Base-by-base conservation (phyloP, 202 grass and related monocot genomes). In the Panicum virgatum region DNA sequence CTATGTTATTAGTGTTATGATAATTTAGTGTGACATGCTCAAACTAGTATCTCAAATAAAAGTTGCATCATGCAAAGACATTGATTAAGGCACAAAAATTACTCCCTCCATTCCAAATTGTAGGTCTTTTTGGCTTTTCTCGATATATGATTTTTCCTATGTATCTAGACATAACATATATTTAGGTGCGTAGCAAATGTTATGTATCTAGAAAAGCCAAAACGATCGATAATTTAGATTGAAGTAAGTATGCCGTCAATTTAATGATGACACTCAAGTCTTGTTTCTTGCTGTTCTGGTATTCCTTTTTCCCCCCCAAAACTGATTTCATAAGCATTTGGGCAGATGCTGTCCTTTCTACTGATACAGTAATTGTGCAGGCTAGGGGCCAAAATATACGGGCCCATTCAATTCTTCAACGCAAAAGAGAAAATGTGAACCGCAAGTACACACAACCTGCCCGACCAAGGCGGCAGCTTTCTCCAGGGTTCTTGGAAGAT, bases 401-500 rank as follows among this genome's bases (percentile, higher is more conserved):
- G 85, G 87, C 96, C 47, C 88, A 98, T 50, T 94, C 79, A 59
- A 80, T 90, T 73, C 88, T 93, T 83, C 92, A 96, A 76, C 87
- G 89, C 69, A 95, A 98, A 67, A 82, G 69, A 73, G 90, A 93
- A 78, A 96, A 96, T 59, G 92, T 93, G 53, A 96, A 52, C 69
- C 85, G 81, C 48, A 93, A 98, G 66, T 98, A 98, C 76, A 77
- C 89, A 79, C 90, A 95, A 58, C 76, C 90, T 76, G 75, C 69
- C 64, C 83, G 81, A 30, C 90, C 75, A 95, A 92, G 89, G 81
- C 77, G 89, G 6, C 90, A 95, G 54, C 87, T 98, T 77, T 93
- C 96, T 83, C 96, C 96, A 40, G 87, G 86, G 43, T 96, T 91
- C 77, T 87, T 96, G 61, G 96, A 98, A 84, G 96, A 96, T 18